Evolutionary conservation across 768 basidiomycete genomes (phyloP).

Genomic region (Tylopilus rubrobrunneus): DNA sequence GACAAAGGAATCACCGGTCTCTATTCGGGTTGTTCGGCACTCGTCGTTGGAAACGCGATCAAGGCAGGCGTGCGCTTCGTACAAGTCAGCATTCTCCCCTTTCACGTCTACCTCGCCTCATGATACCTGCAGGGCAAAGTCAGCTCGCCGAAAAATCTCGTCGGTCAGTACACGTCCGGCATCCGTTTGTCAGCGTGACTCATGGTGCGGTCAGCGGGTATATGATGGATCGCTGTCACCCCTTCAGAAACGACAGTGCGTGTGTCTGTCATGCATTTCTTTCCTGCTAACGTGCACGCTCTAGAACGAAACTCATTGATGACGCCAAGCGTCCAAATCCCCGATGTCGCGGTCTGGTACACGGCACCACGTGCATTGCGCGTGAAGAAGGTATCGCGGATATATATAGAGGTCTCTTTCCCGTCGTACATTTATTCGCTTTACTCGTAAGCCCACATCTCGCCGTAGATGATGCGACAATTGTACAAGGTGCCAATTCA

Average conservation of each 20-base stretch:
- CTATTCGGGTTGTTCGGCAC: conserved; percentile 90
- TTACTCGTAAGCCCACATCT: too few relatives aligned
- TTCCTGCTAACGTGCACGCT: background rate
- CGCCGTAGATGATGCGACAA: conserved; percentile 73
- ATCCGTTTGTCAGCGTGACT: conserved; percentile 4
- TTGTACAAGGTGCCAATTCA: conserved; percentile 87
- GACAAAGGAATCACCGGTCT: conserved; percentile 77
- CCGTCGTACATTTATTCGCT: too few relatives aligned
- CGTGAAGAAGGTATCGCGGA: conserved; percentile 80
- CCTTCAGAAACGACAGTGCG: conserved; percentile 98
- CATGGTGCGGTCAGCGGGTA: conserved; percentile 47
- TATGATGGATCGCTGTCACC: conserved; percentile 94
- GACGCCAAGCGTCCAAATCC: conserved; percentile 85
- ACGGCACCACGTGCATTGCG: conserved; percentile 80
- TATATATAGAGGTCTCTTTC: conserved; percentile 28
- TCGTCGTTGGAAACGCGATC: conserved; percentile 84
- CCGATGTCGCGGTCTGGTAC: conserved; percentile 80
- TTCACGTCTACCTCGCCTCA: background rate
- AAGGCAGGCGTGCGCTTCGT: conserved; percentile 98
- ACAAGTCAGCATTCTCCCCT: conserved; percentile 48
- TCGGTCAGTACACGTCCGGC: conserved; percentile 46
- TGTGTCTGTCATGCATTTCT: background rate
- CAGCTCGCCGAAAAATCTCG: conserved; percentile 75
- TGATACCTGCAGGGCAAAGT: conserved; percentile 72
- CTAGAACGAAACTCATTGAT: conserved; percentile 94